A percentile compares a stretch with the other conserved stretches of the same genome.
phyloP scores from a whole-genome alignment of 2,329 filamentous ascomycete species.

The Samsoniella hepiali region DNA sequence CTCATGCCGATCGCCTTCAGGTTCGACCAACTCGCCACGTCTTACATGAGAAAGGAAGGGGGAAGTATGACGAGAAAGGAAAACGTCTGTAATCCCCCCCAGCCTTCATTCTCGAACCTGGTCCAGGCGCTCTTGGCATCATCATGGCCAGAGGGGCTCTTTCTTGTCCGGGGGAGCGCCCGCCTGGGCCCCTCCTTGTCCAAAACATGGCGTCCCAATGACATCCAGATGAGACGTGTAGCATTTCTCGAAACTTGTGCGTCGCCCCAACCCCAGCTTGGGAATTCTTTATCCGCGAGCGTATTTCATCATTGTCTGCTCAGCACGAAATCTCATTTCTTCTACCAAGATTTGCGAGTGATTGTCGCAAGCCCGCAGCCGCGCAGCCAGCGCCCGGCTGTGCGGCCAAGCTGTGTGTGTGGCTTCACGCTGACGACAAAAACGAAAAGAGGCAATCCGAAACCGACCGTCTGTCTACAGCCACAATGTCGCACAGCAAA shows the following conservation, averaged over 20 bases:
- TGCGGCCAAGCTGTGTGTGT: too few species aligned
- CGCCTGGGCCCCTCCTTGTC: neutral
- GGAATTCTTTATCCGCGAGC: constrained; percentile 11
- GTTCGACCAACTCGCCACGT: neutral
- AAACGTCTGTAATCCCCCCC: neutral
- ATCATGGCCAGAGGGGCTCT: neutral
- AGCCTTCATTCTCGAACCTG: neutral
- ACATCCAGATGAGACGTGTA: constrained; percentile 8
- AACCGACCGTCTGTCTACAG: neutral
- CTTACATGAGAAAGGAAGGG: neutral
- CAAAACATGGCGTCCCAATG: neutral
- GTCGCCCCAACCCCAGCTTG: constrained; percentile 4
- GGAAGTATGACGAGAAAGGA: neutral
- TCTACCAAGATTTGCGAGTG: neutral
- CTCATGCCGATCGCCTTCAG: neutral
- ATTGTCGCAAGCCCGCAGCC: neutral
- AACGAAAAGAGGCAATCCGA: neutral
- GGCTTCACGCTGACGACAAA: neutral
- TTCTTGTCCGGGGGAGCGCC: neutral
- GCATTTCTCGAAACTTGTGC: neutral
- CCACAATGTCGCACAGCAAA: neutral
- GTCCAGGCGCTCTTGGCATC: constrained; percentile 5
- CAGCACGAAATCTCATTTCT: neutral
- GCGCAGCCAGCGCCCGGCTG: neutral
- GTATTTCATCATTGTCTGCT: constrained; percentile 3